Conservation (phyloP, 2,329 filamentous ascomycete genomes). For the Mycosphaerella arachidis region DNA sequence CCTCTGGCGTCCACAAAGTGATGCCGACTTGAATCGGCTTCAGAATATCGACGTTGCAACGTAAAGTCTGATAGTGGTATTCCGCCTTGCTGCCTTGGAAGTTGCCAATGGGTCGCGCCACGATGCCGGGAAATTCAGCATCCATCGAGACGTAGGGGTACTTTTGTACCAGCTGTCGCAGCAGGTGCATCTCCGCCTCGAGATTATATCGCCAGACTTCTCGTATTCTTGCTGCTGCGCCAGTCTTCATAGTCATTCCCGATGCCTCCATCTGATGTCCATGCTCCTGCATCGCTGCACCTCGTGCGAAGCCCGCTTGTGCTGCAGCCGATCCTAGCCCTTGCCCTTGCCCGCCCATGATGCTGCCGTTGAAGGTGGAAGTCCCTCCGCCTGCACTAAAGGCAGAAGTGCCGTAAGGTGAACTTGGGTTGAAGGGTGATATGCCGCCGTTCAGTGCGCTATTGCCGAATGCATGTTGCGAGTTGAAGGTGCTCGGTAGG, state of each 20-base stretch:
- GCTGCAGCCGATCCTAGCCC: slow-evolving; percentile 83
- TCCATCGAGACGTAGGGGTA: slow-evolving; percentile 99
- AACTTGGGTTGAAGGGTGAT: slow-evolving; percentile 32
- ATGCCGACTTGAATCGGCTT: slow-evolving; percentile 97
- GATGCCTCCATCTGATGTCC: slow-evolving; percentile 27
- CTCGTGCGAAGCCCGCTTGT: slow-evolving; percentile 80
- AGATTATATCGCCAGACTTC: slow-evolving; percentile 95
- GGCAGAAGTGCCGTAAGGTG: slow-evolving; percentile 27
- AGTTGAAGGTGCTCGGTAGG: slow-evolving; percentile 40
- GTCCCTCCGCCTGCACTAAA: slow-evolving; percentile 28
- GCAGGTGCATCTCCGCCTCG: slow-evolving; percentile 79
- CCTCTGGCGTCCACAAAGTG: slow-evolving; percentile 85
- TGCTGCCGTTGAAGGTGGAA: slow-evolving; percentile 30
- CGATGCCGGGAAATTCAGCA: slow-evolving; percentile 96
- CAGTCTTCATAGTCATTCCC: slow-evolving; percentile 49
- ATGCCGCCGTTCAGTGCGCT: slow-evolving; percentile 40
- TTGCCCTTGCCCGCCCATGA: slow-evolving; percentile 42
- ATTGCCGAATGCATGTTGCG: slow-evolving; percentile 30
- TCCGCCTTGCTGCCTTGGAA: slow-evolving; percentile 87
- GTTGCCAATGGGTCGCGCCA: slow-evolving; percentile 88
- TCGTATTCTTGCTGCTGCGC: slow-evolving; percentile 73
- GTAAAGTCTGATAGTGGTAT: slow-evolving; percentile 96
- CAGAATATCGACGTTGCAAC: slow-evolving; percentile 93
- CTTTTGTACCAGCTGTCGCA: slow-evolving; percentile 79
- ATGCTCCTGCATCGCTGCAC: slow-evolving; percentile 52